Evolutionary conservation across 2,329 filamentous ascomycete genomes (phyloP).

Genomic region (Penicillium sp.): DNA sequence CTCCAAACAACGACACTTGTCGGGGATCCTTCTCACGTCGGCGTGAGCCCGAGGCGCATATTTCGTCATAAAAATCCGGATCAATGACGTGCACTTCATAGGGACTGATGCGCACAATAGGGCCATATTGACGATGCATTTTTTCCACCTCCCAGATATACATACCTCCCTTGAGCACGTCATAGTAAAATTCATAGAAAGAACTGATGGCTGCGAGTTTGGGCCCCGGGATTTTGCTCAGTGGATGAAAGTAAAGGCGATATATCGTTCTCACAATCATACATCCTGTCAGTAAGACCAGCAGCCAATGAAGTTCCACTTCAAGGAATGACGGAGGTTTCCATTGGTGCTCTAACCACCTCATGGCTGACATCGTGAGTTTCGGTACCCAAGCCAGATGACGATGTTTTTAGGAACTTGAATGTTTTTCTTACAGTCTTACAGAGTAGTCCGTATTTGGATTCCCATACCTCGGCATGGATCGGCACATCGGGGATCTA

Average conservation of each 20-base stretch:
- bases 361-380: too few species aligned
- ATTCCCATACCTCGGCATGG: too few species aligned
- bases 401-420: too few species aligned
- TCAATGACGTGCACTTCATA: constrained; percentile 40
- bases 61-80: constrained; percentile 32
- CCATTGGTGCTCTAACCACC: too few species aligned
- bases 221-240: background rate
- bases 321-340: too few species aligned
- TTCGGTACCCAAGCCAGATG: too few species aligned
- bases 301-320: too few species aligned
- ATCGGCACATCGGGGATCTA: too few species aligned
- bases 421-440: too few species aligned
- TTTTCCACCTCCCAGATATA: background rate
- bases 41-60: constrained; percentile 26
- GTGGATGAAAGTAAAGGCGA: background rate
- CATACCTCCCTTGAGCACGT: background rate
- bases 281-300: too few species aligned
- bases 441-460: too few species aligned
- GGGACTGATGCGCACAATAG: constrained; percentile 39
- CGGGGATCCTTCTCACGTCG: constrained; percentile 25
- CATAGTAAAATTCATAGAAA: background rate
- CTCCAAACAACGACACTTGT: constrained; percentile 10
- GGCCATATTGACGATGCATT: constrained; percentile 12
- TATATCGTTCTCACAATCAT: background rate
- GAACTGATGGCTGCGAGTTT: background rate